Evolutionary conservation across 2,329 filamentous ascomycete genomes (phyloP), one percentile per base, ranked within the genome.

Genomic region (Aureobasidium mangrovei): DNA sequence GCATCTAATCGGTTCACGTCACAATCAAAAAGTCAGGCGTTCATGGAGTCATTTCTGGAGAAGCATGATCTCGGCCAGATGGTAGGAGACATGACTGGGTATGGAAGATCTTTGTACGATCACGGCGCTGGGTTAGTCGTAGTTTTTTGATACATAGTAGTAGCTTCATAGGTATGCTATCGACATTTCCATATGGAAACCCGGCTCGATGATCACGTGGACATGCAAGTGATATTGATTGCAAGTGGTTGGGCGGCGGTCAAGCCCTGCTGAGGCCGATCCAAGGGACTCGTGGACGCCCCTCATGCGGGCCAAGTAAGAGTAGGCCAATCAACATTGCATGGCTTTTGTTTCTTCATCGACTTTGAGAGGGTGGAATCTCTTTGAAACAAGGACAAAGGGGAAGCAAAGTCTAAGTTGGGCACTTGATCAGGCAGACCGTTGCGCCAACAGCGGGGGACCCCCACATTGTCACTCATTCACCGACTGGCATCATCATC

Each of bases 1-100:
- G 28, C 29, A 26, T 38, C 48, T 52, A 29, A 35, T 52, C 28
- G 47, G 36, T 32, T 41, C 38, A 41, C 32, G 36, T 40, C 38
- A 36, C 44, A 28, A 35, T 44, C 31, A 41, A 38, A 52, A 53
- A 53, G 49, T 53, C 44, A 32, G 49, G 49, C 49, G 49, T 53
- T 53, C 38, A 43, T 24, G 49, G 49, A 35, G 10, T 35, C 7
- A 53, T 53, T 24, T 24, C 39, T 43, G 49, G 49, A 32, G 28
- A 43, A 44, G 39, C 49, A 44, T 53, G 49, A 53, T 53, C 32
- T 53, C 40, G 40, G 39, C 31, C 49, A 36, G 36, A 40, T 35
- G 35, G 46, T 39, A 47, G 36, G 46, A 49, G 35, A 49, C 35
- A 40, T 49, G 24, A 36, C 46, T 49, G 46, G 36, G 46, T 29